Percentiles rank a stretch among this genome's conserved stretches.
phyloP scores from a whole-genome alignment of 257 asterid genomes.

The Solanum pinnatisectum region DNA sequence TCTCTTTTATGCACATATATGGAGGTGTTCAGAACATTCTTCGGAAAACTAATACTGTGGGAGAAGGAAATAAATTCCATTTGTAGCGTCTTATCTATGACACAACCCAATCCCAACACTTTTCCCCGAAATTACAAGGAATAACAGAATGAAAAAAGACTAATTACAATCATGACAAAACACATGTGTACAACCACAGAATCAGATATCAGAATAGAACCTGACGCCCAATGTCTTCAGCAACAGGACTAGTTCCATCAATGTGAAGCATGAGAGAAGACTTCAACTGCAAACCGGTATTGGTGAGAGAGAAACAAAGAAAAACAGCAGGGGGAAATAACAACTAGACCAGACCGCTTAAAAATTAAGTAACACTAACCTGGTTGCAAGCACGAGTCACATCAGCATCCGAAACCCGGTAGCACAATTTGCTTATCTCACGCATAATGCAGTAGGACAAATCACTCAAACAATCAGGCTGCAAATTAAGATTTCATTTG shows the following conservation, averaged over 20 bases:
- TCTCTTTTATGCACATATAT: background rate
- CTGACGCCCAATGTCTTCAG: conserved; percentile 99
- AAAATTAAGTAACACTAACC: conserved; percentile 20
- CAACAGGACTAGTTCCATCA: conserved; percentile 88
- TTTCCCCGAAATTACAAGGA: background rate
- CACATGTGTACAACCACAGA: background rate
- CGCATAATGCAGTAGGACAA: conserved; percentile 70
- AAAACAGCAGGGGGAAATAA: background rate
- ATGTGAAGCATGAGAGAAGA: conserved; percentile 85
- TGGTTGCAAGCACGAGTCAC: conserved; percentile 83
- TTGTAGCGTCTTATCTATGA: background rate
- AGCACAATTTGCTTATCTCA: conserved; percentile 53
- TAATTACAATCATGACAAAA: background rate
- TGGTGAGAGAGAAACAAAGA: background rate
- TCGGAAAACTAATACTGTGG: background rate
- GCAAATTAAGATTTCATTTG: conserved; percentile 1
- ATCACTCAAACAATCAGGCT: conserved; percentile 89
- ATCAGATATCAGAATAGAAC: conserved; percentile 22
- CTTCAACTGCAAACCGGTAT: conserved; percentile 51
- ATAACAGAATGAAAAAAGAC: background rate
- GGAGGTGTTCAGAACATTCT: background rate
- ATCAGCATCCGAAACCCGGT: conserved; percentile 62
- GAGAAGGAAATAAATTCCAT: background rate
- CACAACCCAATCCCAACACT: background rate
- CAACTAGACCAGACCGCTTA: background rate